Evolutionary conservation across 306 rosid species (phyloP).

Genomic region (Potentilla sterilis): DNA sequence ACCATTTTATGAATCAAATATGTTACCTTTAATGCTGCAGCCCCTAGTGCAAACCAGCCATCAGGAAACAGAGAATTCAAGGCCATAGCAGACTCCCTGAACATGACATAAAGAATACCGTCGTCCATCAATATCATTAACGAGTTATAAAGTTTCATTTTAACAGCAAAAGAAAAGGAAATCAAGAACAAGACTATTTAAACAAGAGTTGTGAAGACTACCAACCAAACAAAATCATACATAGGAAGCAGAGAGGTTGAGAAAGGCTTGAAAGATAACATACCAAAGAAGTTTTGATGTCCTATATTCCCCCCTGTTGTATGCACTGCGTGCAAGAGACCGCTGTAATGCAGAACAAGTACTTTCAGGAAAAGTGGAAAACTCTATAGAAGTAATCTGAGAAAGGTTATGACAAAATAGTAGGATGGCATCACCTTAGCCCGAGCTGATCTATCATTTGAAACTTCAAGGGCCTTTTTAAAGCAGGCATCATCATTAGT

Average conservation of each 20-base stretch:
- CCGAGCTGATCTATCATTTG: constrained; percentile 77
- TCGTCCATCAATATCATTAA: background rate
- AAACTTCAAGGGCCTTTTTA: constrained; percentile 88
- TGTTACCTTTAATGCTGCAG: constrained; percentile 93
- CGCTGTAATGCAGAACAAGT: constrained; percentile 49
- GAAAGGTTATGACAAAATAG: constrained; percentile 5
- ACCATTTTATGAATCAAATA: constrained; percentile 22
- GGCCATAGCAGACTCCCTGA: constrained; percentile 97
- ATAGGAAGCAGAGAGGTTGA: background rate
- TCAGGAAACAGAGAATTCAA: constrained; percentile 87
- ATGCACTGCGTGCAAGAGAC: constrained; percentile 95
- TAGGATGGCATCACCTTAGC: constrained; percentile 61
- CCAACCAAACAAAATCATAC: background rate
- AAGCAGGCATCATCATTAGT: constrained; percentile 76
- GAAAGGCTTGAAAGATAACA: constrained; percentile 8
- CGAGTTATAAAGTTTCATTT: background rate
- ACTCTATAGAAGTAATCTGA: constrained; percentile 16
- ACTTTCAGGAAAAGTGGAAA: constrained; percentile 8
- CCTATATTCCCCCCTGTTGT: constrained; percentile 87
- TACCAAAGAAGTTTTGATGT: constrained; percentile 60
- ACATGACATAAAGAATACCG: background rate
- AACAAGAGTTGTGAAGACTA: background rate
- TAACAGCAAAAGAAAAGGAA: background rate
- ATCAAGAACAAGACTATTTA: background rate
- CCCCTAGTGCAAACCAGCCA: constrained; percentile 98